Base-by-base conservation (phyloP, 257 asterid genomes). In the Cynanchum wilfordii region DNA sequence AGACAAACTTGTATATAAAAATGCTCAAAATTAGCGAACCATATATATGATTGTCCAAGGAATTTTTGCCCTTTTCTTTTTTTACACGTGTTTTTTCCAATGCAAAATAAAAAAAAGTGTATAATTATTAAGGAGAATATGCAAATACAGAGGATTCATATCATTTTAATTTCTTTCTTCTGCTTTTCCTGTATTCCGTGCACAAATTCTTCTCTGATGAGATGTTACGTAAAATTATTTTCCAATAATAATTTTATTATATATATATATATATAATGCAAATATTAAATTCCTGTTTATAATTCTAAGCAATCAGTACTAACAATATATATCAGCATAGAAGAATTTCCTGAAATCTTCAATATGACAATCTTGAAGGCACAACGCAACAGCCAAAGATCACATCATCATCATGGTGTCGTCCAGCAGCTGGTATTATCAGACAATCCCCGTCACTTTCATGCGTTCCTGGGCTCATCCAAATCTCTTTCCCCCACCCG, bases 321-420 rank as follows among this genome's bases (percentile, higher is more conserved):
- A 33, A 33, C 4, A 33, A 40, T 40, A 33, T 33, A 33, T 36
- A 24, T 51, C 52, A 8, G 38, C 50, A 52, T 65, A 66, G 40
- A 72, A 72, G 6, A 65, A 71, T 19, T 56, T 66, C 49, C 20
- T 33, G 29, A 71, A 77, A n/a, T 24, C 70, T 40, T 66, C 65
- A 36, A 77, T 77, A 33, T 77, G 66, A 27, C 52, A 19, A 1
- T 65, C 81, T 22, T 77, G 77, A 45, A 77, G 70, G 45, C 81
- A 72, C 24, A 68, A n/a, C 16, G 77, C 69, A 72, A 73, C 74
- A 20, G 60, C 52, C 56, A 72, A 16, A 36, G 81, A 66, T 30
- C 74, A n/a, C 81, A 56, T 77, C 77, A 5, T 63, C 47, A 42
- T 8, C 11, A 5, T 49, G 66, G 19, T n/a, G 66, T 44, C 55